Evolutionary conservation across 2,329 filamentous ascomycete genomes (phyloP), one percentile per base, ranked within the genome.

Genomic region (Cercospora berteroae): DNA sequence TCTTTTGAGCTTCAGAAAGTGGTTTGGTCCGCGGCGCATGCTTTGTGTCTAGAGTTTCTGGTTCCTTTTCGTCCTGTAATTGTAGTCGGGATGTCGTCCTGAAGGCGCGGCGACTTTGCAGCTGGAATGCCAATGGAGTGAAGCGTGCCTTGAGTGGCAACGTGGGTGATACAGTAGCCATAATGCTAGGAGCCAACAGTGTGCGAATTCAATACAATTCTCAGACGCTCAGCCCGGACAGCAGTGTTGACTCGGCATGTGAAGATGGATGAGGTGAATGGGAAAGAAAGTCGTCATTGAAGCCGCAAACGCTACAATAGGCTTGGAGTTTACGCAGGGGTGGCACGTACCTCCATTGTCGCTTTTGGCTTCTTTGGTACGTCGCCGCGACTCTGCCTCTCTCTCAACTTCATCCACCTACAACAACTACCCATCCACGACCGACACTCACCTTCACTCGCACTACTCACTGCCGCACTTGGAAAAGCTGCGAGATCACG

Each of bases 1-100:
- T 85, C 67, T 87, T 86, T 76, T 96, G 92, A 68, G 87, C 84
- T 23, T 62, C 29, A 9, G 67, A 66, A 29, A 75, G 66, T 48
- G 71, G 71, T 52, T 73, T 71, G 56, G 64, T 69, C 50, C 73
- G 66, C 7, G 66, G 27, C 48, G 65, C 52, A 64, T 67, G 67
- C 20, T 62, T 66, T 27, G 60, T 62, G 27, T 74, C 60, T 25
- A 73, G 69, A 12, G 67, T 71, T 10, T 67, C 66, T 3, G 71
- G 70, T 12, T 71, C 31, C 23, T 66, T 64, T 67, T 74, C 72
- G 23, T 71, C 67, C 65, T 70, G 71, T 16, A 67, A 56, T 33
- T 63, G 27, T 50, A 60, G 60, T 23, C 65, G 65, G 9, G 69
- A 56, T 10, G 73, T 65, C 23, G 72, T 67, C 52, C 69, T 59